These are phyloP conservation scores for Claviceps digitariae DNA, from an alignment of 2,329 filamentous ascomycete genomes.

Conservation along the genomic window DNA sequence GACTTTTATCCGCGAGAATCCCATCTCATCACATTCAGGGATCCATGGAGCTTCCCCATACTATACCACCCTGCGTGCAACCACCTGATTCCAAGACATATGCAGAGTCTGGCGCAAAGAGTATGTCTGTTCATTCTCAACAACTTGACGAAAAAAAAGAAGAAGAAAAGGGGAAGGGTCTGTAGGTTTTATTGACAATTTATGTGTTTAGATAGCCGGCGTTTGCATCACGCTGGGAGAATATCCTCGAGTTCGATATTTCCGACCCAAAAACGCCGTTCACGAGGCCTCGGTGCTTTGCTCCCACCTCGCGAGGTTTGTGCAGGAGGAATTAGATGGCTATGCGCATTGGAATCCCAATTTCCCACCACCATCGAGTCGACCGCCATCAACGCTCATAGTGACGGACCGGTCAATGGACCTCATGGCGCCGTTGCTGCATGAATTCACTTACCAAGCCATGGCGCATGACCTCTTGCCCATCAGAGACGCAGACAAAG, in stretches of 20 bases:
- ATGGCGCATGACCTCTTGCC: slow-evolving; percentile 92
- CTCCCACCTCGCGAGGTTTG: slow-evolving; percentile 75
- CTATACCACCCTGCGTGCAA: slow-evolving; percentile 89
- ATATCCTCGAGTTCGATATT: slow-evolving; percentile 87
- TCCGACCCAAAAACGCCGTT: slow-evolving; percentile 56
- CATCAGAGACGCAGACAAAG: slow-evolving; percentile 77
- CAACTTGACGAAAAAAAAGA: no score
- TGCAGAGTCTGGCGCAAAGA: slow-evolving; percentile 80
- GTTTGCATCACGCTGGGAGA: slow-evolving; percentile 89
- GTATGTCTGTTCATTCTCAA: slow-evolving; percentile 32
- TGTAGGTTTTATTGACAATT: neutral
- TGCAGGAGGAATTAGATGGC: slow-evolving; percentile 81
- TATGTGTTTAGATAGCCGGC: slow-evolving; percentile 27
- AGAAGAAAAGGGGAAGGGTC: neutral
- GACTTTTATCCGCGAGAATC: slow-evolving; percentile 88
- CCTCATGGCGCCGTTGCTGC: slow-evolving; percentile 69
- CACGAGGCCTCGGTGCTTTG: slow-evolving; percentile 86
- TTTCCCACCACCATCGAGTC: slow-evolving; percentile 65
- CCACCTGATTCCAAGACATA: slow-evolving; percentile 64
- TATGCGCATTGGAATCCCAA: slow-evolving; percentile 67
- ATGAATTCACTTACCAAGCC: slow-evolving; percentile 97
- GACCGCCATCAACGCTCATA: slow-evolving; percentile 71
- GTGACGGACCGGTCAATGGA: slow-evolving; percentile 93
- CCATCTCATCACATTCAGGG: slow-evolving; percentile 78
- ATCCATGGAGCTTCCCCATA: slow-evolving; percentile 90